Conservation (phyloP, 2,329 filamentous ascomycete species). For the Spiromastix sp. region DNA sequence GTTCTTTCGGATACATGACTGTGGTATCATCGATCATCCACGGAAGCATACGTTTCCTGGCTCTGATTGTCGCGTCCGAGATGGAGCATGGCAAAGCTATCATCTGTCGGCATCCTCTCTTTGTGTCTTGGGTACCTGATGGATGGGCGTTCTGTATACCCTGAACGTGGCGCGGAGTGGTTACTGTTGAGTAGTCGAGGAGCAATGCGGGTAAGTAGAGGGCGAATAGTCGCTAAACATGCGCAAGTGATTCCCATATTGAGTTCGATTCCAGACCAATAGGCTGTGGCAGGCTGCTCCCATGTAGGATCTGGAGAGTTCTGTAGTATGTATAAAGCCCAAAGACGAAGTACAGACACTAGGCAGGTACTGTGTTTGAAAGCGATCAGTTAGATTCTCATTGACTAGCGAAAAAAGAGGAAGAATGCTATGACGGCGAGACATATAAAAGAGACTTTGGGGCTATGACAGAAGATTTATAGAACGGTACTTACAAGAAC, state of each 20-base stretch:
- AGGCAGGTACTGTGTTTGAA: constrained; percentile 2
- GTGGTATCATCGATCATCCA: no score
- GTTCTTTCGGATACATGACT: no score
- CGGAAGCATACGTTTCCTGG: no score
- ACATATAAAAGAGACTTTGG: no score
- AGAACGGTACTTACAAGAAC: constrained; percentile 6
- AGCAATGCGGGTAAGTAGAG: neutral
- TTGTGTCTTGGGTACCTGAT: neutral
- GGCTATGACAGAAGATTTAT: neutral
- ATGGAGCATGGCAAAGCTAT: constrained; percentile 2
- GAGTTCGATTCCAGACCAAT: constrained; percentile 3
- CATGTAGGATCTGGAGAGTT: constrained; percentile 2
- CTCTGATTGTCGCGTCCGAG: neutral
- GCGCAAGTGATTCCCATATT: constrained; percentile 5
- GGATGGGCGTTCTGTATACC: neutral
- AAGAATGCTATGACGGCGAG: neutral
- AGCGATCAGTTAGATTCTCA: neutral
- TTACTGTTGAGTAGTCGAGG: neutral
- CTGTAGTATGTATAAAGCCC: neutral
- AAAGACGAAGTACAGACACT: constrained; percentile 3
- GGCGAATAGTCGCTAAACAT: constrained; percentile 1
- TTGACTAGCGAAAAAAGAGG: neutral
- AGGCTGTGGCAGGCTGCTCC: constrained; percentile 4
- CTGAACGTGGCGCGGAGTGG: neutral
- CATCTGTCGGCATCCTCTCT: neutral